A percentile compares a stretch with the other conserved stretches of the same genome.
These are phyloP conservation scores for Pseudozyma tsukubaensis DNA, from an alignment of 1,284 basidiomycete species.

Conservation along the genomic window DNA sequence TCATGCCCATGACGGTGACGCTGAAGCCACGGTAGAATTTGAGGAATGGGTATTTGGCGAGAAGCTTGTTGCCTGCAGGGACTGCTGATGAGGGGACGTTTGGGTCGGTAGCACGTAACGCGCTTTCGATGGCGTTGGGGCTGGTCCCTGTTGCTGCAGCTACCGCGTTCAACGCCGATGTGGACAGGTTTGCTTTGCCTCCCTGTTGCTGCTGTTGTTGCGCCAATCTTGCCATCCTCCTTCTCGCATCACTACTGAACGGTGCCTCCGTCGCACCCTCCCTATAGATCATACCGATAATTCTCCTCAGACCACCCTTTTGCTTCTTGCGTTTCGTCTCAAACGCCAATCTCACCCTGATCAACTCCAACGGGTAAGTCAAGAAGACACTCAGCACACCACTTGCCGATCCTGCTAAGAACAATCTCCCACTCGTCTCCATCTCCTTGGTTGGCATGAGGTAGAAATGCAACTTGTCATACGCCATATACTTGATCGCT, in stretches of 20 bases:
- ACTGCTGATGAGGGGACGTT: conserved; percentile 33
- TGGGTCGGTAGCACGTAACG: conserved; percentile 32
- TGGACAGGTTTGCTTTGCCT: conserved; percentile 42
- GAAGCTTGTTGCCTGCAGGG: conserved; percentile 35
- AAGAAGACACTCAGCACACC: conserved; percentile 88
- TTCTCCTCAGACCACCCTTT: conserved; percentile 54
- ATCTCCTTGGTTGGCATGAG: conserved; percentile 85
- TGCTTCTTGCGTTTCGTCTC: conserved; percentile 74
- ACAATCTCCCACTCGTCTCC: conserved; percentile 85
- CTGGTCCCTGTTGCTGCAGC: conserved; percentile 18
- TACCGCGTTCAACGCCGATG: conserved; percentile 36
- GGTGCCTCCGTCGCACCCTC: conserved; percentile 65
- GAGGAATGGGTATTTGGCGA: conserved; percentile 70
- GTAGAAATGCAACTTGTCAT: conserved; percentile 83
- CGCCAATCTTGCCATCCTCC: conserved; percentile 72
- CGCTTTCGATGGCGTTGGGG: conserved; percentile 27
- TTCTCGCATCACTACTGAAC: conserved; percentile 60
- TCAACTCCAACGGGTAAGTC: conserved; percentile 94
- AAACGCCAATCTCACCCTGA: conserved; percentile 94
- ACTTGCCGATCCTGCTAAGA: conserved; percentile 86
- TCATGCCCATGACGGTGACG: conserved; percentile 74
- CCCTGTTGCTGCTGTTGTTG: conserved; percentile 71
- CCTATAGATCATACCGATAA: conserved; percentile 62
- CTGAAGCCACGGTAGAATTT: conserved; percentile 95
- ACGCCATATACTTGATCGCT: conserved; percentile 97